These are phyloP conservation scores for Saccharomycopsis oosterbeekiorum DNA, from an alignment of 805 yeast genomes.

Conservation along the genomic window DNA sequence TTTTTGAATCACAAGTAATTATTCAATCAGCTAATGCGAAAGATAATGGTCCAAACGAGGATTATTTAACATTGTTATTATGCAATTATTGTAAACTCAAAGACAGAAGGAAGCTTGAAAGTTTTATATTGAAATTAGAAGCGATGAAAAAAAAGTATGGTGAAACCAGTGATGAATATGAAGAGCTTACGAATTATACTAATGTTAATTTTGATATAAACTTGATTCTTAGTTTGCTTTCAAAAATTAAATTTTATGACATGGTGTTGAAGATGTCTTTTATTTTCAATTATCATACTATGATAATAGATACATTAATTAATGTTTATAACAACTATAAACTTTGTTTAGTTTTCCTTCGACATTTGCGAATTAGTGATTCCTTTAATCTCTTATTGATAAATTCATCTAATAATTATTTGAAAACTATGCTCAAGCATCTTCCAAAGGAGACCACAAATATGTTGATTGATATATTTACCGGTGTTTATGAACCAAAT, in stretches of 20 bases:
- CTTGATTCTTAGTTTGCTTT: conserved; percentile 11
- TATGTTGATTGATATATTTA: conserved; percentile 74
- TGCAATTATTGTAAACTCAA: conserved; percentile 50
- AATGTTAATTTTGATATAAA: conserved; percentile 17
- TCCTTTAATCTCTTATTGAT: conserved; percentile 13
- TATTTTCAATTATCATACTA: conserved; percentile 16
- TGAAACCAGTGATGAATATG: conserved; percentile 1
- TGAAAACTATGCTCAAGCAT: conserved; percentile 52
- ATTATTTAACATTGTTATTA: conserved; percentile 44
- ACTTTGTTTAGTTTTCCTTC: conserved; percentile 12
- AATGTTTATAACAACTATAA: conserved; percentile 11
- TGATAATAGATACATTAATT: conserved; percentile 17
- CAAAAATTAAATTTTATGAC: conserved; percentile 16
- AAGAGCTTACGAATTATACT: conserved; percentile 4
- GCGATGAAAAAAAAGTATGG: conserved; percentile 6
- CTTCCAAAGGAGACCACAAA: conserved; percentile 77
- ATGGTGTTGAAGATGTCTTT: conserved; percentile 14
- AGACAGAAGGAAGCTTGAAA: conserved; percentile 31
- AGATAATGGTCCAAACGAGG: conserved; percentile 20
- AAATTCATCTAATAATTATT: conserved; percentile 31
- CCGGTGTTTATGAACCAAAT: conserved; percentile 62
- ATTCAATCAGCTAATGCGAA: conserved; percentile 26
- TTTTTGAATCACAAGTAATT: conserved; percentile 27
- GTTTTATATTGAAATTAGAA: conserved; percentile 29
- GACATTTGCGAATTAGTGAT: conserved; percentile 16